A percentile compares a stretch with the other conserved stretches of the same genome.
phyloP scores from a whole-genome alignment of 106 monocot species.

The Allium cepa region DNA sequence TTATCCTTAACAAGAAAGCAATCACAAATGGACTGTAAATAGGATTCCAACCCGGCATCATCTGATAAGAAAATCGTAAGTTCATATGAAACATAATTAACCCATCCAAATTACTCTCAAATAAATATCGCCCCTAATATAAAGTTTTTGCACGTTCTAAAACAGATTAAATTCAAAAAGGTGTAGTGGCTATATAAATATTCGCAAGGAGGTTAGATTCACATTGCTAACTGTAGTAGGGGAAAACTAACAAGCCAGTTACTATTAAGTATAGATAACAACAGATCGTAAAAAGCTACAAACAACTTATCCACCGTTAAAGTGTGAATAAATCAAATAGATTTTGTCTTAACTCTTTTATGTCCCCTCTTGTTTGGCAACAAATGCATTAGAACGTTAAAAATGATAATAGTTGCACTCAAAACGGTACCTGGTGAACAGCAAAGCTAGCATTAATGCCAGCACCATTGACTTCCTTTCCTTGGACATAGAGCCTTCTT shows the following conservation, averaged over 20 bases:
- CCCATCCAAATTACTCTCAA: neutral
- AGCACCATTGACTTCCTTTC: conserved; percentile 90
- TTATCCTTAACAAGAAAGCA: neutral
- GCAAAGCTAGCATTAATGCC: conserved; percentile 95
- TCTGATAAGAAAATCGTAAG: too few species aligned
- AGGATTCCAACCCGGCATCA: neutral
- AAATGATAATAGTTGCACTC: neutral
- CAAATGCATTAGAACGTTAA: neutral
- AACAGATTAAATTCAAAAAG: too few species aligned
- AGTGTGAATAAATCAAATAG: too few species aligned
- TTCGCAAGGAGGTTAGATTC: too few species aligned
- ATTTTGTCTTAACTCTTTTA: neutral
- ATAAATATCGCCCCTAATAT: neutral
- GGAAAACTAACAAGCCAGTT: too few species aligned
- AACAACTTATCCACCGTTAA: too few species aligned
- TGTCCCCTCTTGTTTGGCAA: neutral
- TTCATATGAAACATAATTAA: neutral
- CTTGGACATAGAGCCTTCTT: conserved; percentile 85
- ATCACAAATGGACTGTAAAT: too few species aligned
- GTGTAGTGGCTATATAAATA: too few species aligned
- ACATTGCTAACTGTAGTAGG: too few species aligned
- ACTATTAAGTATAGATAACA: too few species aligned
- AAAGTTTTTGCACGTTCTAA: neutral
- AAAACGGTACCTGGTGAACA: conserved; percentile 66
- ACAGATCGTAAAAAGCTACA: too few species aligned